Evolutionary conservation across 179 eudicot species (phyloP).

Genomic region (Silene vulgaris): DNA sequence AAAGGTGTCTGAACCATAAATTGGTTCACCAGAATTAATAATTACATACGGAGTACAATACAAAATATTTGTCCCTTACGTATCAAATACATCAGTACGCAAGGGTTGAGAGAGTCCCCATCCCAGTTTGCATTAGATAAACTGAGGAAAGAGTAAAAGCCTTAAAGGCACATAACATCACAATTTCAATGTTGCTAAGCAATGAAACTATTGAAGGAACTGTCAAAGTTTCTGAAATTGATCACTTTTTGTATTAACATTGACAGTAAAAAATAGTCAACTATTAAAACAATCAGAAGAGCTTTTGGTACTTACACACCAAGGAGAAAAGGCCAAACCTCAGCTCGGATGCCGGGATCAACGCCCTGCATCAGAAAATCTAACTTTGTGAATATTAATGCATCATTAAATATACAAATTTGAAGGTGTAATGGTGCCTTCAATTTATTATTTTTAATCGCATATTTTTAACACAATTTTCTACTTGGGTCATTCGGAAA

Average conservation of each 20-base stretch:
- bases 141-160: neutral
- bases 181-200: neutral
- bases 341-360: conserved; percentile 78
- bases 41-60: neutral
- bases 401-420: neutral
- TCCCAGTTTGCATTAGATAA: neutral
- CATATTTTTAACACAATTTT: neutral
- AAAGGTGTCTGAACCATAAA: neutral
- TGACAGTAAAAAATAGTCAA: neutral
- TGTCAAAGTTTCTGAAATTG: conserved; percentile 6
- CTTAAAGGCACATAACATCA: neutral
- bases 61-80: neutral
- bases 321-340: conserved; percentile 97
- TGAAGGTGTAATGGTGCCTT: neutral
- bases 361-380: conserved; percentile 55
- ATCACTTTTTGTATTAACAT: neutral
- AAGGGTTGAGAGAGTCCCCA: neutral
- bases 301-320: conserved; percentile 71
- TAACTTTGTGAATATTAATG: neutral
- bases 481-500: too few relatives aligned
- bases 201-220: neutral
- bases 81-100: neutral
- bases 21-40: neutral
- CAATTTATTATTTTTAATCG: neutral
- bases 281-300: neutral